Evolutionary conservation across 176 grass and related monocot species (phyloP).

Genomic region (Hsuehochloa calcarea): DNA sequence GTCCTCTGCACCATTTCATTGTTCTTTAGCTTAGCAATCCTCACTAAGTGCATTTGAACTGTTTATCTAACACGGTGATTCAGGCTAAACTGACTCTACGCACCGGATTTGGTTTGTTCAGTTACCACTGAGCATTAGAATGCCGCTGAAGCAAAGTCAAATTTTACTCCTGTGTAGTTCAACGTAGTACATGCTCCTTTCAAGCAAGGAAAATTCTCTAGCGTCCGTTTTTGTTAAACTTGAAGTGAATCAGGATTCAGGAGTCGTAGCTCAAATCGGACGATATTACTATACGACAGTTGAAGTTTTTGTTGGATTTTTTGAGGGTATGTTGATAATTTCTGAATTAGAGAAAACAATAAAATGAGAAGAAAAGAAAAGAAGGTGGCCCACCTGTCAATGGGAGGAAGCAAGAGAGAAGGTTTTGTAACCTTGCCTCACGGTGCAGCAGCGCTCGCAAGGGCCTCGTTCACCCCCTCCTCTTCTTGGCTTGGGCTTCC

Average conservation of each 20-base stretch:
- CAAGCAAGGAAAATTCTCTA: neutral
- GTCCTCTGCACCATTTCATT: neutral
- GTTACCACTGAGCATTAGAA: neutral
- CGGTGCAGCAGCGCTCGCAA: too few species aligned
- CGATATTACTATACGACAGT: neutral
- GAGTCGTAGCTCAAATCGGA: neutral
- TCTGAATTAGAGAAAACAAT: too few species aligned
- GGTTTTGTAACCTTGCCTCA: too few species aligned
- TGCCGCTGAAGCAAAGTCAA: neutral
- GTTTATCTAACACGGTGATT: neutral
- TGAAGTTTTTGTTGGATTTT: too few species aligned
- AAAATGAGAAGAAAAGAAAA: too few species aligned
- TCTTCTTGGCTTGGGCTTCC: too few species aligned
- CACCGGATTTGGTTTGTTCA: neutral
- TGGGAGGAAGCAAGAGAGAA: too few species aligned
- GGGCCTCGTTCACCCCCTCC: too few species aligned
- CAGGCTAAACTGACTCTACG: neutral
- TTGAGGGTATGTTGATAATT: too few species aligned
- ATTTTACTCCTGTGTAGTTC: neutral
- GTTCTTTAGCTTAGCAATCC: neutral
- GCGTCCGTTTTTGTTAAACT: neutral
- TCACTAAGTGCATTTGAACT: neutral
- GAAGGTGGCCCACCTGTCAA: too few species aligned
- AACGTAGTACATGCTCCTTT: neutral
- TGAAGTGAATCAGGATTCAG: neutral